phyloP scores from a whole-genome alignment of 345 rosid species.

The Orychophragmus violaceus region DNA sequence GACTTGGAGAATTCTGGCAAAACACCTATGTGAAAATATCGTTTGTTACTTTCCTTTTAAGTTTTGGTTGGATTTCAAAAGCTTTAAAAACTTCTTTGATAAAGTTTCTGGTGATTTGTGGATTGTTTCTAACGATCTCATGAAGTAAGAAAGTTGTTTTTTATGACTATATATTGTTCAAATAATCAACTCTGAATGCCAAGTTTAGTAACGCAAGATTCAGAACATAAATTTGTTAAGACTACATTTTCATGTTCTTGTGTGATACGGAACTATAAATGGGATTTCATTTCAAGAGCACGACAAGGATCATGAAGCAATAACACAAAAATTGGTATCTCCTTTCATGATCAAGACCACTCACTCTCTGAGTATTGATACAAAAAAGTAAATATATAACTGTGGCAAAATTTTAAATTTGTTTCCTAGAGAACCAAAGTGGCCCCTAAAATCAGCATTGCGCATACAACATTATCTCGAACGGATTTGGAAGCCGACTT shows the following conservation, averaged over 20 bases:
- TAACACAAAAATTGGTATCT: neutral
- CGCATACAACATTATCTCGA: slow-evolving; percentile 18
- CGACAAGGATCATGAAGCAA: neutral
- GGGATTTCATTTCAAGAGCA: neutral
- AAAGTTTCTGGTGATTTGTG: neutral
- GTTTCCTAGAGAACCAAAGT: neutral
- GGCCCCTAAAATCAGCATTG: slow-evolving; percentile 22
- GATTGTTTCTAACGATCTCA: neutral
- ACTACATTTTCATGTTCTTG: neutral
- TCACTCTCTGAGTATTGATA: too few relatives aligned
- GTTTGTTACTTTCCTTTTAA: neutral
- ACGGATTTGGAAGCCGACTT: slow-evolving; percentile 38
- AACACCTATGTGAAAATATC: neutral
- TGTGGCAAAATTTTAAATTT: neutral
- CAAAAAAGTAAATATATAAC: too few relatives aligned
- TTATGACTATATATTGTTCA: neutral
- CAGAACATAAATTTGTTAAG: neutral
- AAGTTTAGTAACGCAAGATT: neutral
- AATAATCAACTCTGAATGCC: neutral
- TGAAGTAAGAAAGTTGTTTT: neutral
- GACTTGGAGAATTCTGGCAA: slow-evolving; percentile 3
- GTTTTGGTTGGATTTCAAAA: neutral
- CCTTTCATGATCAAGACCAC: too few relatives aligned
- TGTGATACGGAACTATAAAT: neutral
- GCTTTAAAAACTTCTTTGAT: neutral